Conservation (phyloP, 768 basidiomycete genomes). For the Lentinula aciculospora region DNA sequence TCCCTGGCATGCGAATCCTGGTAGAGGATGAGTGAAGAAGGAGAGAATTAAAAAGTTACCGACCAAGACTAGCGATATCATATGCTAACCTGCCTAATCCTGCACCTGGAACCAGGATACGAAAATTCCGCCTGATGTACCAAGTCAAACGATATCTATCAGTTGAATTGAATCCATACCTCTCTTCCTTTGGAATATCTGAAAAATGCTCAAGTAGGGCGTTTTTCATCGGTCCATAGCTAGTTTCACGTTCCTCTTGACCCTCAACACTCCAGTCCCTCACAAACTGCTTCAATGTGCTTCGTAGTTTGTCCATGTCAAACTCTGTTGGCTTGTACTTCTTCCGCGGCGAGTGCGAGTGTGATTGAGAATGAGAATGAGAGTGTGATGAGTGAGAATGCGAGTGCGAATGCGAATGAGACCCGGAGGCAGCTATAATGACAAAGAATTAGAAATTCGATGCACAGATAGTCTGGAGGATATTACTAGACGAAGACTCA, state of each 20-base stretch:
- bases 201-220: slow-evolving; percentile 64
- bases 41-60: background rate
- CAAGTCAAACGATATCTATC: background rate
- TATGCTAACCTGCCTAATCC: slow-evolving; percentile 86
- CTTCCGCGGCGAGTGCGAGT: slow-evolving; percentile 18
- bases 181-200: slow-evolving; percentile 45
- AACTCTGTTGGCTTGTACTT: slow-evolving; percentile 53
- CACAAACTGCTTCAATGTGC: slow-evolving; percentile 89
- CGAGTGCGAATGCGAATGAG: slow-evolving; percentile 15
- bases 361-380: slow-evolving; percentile 28
- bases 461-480: slow-evolving; percentile 14
- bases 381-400: slow-evolving; percentile 21
- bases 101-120: slow-evolving; percentile 86
- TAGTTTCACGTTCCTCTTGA: slow-evolving; percentile 63
- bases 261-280: slow-evolving; percentile 94
- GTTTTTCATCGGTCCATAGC: slow-evolving; percentile 79
- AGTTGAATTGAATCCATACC: slow-evolving; percentile 27
- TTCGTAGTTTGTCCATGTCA: slow-evolving; percentile 88
- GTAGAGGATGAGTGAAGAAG: background rate
- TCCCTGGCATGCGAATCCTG: slow-evolving; percentile 88
- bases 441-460: background rate
- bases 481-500: slow-evolving; percentile 11
- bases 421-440: background rate
- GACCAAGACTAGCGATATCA: slow-evolving; percentile 76
- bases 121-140: slow-evolving; percentile 39